phyloP scores from a whole-genome alignment of 371 early-diverging fungal species.

The Lichtheimia ramosa region DNA sequence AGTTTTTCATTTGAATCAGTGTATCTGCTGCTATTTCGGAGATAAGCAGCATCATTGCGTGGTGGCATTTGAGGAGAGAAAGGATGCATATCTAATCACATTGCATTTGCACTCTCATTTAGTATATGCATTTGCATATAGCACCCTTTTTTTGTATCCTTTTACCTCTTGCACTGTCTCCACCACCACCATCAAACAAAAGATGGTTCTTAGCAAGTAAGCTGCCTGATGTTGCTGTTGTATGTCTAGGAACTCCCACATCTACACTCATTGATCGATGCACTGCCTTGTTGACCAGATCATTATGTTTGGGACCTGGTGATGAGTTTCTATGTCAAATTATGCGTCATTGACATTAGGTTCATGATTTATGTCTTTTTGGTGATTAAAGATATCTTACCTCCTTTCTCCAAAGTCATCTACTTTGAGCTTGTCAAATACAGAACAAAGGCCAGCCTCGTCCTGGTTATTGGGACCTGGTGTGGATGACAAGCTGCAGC shows the following conservation, averaged over 20 bases:
- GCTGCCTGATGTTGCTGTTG: constrained; percentile 6
- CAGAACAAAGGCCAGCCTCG: constrained; percentile 6
- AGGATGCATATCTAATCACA: constrained; percentile 1
- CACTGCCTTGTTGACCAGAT: constrained; percentile 16
- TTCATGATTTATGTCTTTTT: no score
- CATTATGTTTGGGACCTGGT: constrained; percentile 4
- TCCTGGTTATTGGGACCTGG: neutral
- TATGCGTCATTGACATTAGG: neutral
- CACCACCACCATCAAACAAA: neutral
- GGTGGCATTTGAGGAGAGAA: constrained; percentile 1
- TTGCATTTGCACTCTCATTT: no score
- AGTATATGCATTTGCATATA: no score
- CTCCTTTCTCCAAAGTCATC: constrained; percentile 8
- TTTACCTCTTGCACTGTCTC: neutral
- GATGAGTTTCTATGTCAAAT: constrained; percentile 9
- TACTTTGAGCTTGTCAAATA: constrained; percentile 14
- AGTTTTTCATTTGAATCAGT: constrained; percentile 20
- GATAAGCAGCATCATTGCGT: constrained; percentile 9
- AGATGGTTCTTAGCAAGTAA: constrained; percentile 3
- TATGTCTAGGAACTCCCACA: constrained; percentile 16
- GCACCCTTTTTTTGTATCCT: neutral
- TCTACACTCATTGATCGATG: constrained; percentile 34
- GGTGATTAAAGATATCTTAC: constrained; percentile 1
- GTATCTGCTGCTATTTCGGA: constrained; percentile 6
- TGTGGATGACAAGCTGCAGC: neutral